A percentile compares a stretch with the other conserved stretches of the same genome.
These are phyloP conservation scores for Phytophthora sansomeana DNA, from an alignment of 352 stramenopile genomes.

Conservation along the genomic window DNA sequence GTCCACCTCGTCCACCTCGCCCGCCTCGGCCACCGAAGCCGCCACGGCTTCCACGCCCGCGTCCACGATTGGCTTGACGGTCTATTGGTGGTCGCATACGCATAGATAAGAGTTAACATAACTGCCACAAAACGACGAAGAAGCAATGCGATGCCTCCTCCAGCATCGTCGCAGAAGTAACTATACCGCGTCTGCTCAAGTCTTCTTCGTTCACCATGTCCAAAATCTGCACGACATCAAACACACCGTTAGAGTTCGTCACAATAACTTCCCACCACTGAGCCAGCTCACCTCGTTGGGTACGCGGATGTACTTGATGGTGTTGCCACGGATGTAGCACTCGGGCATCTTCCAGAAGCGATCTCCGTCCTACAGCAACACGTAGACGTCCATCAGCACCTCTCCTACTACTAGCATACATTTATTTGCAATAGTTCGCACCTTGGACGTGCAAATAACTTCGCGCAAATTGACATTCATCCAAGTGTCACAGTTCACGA, in stretches of 20 bases:
- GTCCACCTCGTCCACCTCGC: slow-evolving; percentile 51
- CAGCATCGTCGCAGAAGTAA: slow-evolving; percentile 5
- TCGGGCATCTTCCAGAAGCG: slow-evolving; percentile 98
- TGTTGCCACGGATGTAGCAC: slow-evolving; percentile 98
- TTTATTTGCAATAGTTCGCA: slow-evolving; percentile 27
- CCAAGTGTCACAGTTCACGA: slow-evolving; percentile 98
- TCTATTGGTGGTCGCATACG: too few relatives aligned
- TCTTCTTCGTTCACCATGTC: slow-evolving; percentile 97
- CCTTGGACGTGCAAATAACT: slow-evolving; percentile 98
- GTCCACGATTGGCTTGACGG: slow-evolving; percentile 73
- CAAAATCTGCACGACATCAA: slow-evolving; percentile 66
- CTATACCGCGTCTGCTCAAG: slow-evolving; percentile 82
- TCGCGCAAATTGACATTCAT: slow-evolving; percentile 99
- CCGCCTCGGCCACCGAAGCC: slow-evolving; percentile 56
- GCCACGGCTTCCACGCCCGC: slow-evolving; percentile 72
- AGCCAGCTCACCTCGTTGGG: slow-evolving; percentile 89
- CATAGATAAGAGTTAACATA: slow-evolving; percentile 22
- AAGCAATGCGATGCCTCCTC: slow-evolving; percentile 3
- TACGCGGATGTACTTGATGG: slow-evolving; percentile 99
- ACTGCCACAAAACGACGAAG: slow-evolving; percentile 15
- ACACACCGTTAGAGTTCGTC: slow-evolving; percentile 2
- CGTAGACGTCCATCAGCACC: neutral
- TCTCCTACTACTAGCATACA: neutral
- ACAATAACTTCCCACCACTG: neutral
- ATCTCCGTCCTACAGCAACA: slow-evolving; percentile 90